Percentiles rank a stretch among this genome's conserved stretches.
These are phyloP conservation scores for Styphnolobium japonicum DNA, from an alignment of 306 rosid species.

Conservation along the genomic window DNA sequence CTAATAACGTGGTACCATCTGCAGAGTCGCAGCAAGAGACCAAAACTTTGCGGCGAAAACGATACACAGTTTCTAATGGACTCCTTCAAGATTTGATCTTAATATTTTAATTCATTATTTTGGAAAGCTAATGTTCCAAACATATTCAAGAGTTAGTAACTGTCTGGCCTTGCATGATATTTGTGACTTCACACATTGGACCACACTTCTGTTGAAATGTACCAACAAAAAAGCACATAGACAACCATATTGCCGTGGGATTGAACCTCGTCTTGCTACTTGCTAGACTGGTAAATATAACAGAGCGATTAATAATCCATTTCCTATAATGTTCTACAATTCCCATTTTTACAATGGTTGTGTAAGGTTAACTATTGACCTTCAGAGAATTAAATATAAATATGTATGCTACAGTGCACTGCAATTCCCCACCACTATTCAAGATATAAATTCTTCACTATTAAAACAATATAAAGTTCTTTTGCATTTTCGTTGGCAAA, in stretches of 20 bases:
- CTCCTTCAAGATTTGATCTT: slow-evolving; percentile 2
- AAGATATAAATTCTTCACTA: slow-evolving; percentile 7
- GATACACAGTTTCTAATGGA: not conserved
- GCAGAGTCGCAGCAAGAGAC: slow-evolving; percentile 11
- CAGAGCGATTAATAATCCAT: not conserved
- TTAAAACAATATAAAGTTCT: not conserved
- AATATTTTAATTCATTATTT: not conserved
- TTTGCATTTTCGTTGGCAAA: slow-evolving; percentile 3
- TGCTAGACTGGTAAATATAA: slow-evolving; percentile 7
- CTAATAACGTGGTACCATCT: slow-evolving; percentile 14
- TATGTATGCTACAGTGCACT: not conserved
- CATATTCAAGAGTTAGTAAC: not conserved
- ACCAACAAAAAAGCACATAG: slow-evolving; percentile 12
- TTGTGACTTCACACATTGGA: not conserved
- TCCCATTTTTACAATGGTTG: not conserved
- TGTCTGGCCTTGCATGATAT: not conserved
- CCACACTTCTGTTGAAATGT: slow-evolving; percentile 23
- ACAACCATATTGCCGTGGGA: slow-evolving; percentile 12
- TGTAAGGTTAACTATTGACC: not conserved
- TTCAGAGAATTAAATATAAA: not conserved
- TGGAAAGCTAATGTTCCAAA: slow-evolving; percentile 18
- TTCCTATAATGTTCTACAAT: slow-evolving; percentile 6
- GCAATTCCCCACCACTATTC: not conserved
- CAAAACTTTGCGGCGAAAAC: slow-evolving; percentile 29
- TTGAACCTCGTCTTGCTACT: not conserved